Conservation (phyloP, 2,329 filamentous ascomycete species). For the Aspergillus texensis region DNA sequence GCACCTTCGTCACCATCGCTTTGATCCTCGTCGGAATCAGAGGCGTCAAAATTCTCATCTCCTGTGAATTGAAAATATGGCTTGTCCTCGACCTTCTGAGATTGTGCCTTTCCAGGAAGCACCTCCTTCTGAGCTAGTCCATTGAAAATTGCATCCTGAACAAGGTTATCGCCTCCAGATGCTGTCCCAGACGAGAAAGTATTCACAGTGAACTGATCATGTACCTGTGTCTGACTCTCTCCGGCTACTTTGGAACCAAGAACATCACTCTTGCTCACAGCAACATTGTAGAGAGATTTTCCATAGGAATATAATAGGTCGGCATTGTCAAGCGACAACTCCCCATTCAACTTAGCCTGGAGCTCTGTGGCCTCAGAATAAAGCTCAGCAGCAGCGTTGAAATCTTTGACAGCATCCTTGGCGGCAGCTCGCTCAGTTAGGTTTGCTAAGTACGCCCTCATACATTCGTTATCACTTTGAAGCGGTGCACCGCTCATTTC, state of each 20-base stretch:
- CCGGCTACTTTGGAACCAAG: conserved; percentile 77
- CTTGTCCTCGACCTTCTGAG: conserved; percentile 42
- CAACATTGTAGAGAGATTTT: conserved; percentile 89
- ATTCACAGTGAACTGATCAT: conserved; percentile 47
- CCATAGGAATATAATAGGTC: conserved; percentile 95
- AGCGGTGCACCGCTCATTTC: conserved; percentile 20
- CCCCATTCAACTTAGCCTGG: conserved; percentile 88
- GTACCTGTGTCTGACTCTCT: conserved; percentile 58
- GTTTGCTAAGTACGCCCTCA: conserved; percentile 71
- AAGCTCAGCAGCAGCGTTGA: conserved; percentile 79
- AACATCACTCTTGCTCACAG: conserved; percentile 91
- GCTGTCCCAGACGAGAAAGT: conserved; percentile 31
- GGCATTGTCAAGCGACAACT: conserved; percentile 86
- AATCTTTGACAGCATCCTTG: conserved; percentile 88
- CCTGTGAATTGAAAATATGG: conserved; percentile 89
- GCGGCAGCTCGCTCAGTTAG: conserved; percentile 79
- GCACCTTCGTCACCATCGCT: conserved; percentile 51
- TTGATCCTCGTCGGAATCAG: conserved; percentile 59
- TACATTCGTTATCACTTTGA: conserved; percentile 31
- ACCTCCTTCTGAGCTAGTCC: conserved; percentile 21
- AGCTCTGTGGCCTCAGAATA: conserved; percentile 88
- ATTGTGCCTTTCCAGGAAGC: conserved; percentile 19
- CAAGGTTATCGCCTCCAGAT: conserved; percentile 22
- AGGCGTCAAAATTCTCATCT: conserved; percentile 89
- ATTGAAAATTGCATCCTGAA: conserved; percentile 31